Conservation (phyloP, 257 asterid genomes). For the Mentha longifolia region DNA sequence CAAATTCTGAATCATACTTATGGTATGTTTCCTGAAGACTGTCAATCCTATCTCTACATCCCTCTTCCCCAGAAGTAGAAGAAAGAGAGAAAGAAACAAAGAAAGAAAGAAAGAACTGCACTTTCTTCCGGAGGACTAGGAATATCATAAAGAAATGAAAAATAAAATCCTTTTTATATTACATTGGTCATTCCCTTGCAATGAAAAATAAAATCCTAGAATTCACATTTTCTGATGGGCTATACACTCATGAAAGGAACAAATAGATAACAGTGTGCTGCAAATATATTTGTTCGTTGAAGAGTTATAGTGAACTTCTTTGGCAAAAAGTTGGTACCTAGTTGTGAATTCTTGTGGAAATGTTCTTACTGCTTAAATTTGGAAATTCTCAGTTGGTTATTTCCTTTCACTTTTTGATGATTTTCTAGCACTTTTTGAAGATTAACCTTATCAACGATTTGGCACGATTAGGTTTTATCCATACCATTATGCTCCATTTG, state of each 20-base stretch:
- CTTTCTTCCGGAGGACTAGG: background rate
- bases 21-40: background rate
- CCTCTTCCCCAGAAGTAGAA: background rate
- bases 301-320: background rate
- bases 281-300: background rate
- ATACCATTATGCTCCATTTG: slow-evolving; percentile 76
- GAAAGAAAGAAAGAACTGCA: background rate
- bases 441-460: slow-evolving; percentile 24
- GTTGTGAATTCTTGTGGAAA: background rate
- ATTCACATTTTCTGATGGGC: background rate
- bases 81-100: background rate
- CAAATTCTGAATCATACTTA: background rate
- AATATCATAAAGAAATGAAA: background rate
- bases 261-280: background rate
- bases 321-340: background rate
- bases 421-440: slow-evolving; percentile 6
- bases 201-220: background rate
- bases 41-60: background rate
- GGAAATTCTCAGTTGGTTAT: background rate
- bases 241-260: background rate
- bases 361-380: slow-evolving; percentile 1
- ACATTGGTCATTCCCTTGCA: background rate
- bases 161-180: background rate
- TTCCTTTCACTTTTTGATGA: slow-evolving; percentile 3
- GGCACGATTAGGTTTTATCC: slow-evolving; percentile 62